phyloP scores from a whole-genome alignment of 1,284 basidiomycete genomes.

The Inonotus obliquus region DNA sequence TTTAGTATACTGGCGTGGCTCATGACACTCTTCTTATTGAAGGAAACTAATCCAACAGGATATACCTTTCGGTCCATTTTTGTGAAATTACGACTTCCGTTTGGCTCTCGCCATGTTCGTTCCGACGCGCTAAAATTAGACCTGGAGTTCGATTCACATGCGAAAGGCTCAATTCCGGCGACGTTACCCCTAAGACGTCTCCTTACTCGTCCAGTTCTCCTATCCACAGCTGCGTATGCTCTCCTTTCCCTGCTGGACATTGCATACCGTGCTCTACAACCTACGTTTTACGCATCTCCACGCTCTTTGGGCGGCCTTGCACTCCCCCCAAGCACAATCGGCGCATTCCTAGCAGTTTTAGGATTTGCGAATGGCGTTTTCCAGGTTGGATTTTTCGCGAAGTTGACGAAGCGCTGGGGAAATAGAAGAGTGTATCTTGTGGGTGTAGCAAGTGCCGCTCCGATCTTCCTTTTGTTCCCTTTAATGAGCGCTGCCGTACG shows the following conservation, averaged over 20 bases:
- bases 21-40: slow-evolving; percentile 21
- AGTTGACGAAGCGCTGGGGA: slow-evolving; percentile 11
- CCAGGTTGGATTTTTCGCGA: slow-evolving; percentile 21
- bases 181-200: slow-evolving; percentile 30
- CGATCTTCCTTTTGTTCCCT: slow-evolving; percentile 17
- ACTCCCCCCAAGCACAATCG: slow-evolving; percentile 37
- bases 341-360: slow-evolving; percentile 30
- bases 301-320: slow-evolving; percentile 39
- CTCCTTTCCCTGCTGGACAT: slow-evolving; percentile 36
- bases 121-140: slow-evolving; percentile 10
- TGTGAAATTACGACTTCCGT: background rate
- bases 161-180: background rate
- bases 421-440: slow-evolving; percentile 4
- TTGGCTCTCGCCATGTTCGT: background rate
- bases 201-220: slow-evolving; percentile 33
- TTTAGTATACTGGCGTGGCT: slow-evolving; percentile 20
- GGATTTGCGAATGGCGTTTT: slow-evolving; percentile 21
- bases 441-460: slow-evolving; percentile 10
- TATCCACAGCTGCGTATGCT: slow-evolving; percentile 40
- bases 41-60: slow-evolving; percentile 21
- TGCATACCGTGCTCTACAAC: slow-evolving; percentile 35
- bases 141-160: background rate
- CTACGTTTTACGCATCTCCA: slow-evolving; percentile 41
- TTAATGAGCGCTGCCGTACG: slow-evolving; percentile 15
- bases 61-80: slow-evolving; percentile 12